phyloP scores from a whole-genome alignment of 2,329 filamentous ascomycete genomes.

The Colletotrichum melonis region DNA sequence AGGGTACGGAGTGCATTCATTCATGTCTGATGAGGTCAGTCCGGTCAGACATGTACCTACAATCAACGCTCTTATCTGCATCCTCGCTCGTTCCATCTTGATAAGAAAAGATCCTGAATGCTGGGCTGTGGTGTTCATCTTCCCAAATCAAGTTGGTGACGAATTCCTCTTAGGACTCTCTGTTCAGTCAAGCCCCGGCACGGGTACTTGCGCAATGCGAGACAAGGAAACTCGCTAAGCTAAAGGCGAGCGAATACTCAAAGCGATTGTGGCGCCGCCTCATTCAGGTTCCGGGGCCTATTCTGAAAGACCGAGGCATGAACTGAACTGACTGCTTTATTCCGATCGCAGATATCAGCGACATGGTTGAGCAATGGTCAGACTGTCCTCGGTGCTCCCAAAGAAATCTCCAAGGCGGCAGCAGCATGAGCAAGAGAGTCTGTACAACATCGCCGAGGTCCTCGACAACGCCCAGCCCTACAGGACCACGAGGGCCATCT shows the following conservation, averaged over 20 bases:
- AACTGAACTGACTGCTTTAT: not conserved
- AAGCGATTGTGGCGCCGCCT: conserved; percentile 16
- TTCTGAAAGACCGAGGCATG: not conserved
- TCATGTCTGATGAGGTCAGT: not conserved
- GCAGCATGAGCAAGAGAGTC: not conserved
- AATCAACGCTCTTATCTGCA: not conserved
- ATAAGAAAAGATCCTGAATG: too few species aligned
- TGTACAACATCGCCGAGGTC: too few species aligned
- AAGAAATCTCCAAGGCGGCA: not conserved
- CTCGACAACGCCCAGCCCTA: too few species aligned
- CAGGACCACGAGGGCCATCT: too few species aligned
- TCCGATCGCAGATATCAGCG: conserved; percentile 16
- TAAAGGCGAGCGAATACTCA: not conserved
- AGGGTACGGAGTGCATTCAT: too few species aligned
- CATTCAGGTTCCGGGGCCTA: conserved; percentile 10
- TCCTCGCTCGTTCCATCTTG: too few species aligned
- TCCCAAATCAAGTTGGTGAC: not conserved
- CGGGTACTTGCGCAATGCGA: not conserved
- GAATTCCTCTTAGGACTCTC: too few species aligned
- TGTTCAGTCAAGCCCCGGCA: not conserved
- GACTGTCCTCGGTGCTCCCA: not conserved
- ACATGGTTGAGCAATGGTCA: not conserved
- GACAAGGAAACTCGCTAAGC: not conserved
- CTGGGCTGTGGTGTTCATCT: too few species aligned
- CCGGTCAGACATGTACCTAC: too few species aligned